A percentile compares a stretch with the other conserved stretches of the same genome.
These are phyloP conservation scores for Cladobotryum mycophilum DNA, from an alignment of 2,329 filamentous ascomycete genomes.

Conservation along the genomic window DNA sequence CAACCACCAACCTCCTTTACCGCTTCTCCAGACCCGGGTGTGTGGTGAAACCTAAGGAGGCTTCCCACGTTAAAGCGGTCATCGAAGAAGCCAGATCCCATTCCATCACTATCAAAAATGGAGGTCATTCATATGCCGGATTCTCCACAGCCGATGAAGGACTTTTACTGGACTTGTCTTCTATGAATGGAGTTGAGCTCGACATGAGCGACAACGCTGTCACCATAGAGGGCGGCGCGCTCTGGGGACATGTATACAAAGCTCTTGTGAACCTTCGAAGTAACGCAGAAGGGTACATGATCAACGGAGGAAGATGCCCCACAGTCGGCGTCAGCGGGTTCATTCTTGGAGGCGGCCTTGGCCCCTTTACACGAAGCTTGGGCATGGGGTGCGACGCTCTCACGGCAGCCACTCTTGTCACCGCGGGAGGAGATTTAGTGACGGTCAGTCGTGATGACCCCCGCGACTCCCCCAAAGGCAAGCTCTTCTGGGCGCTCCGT, in stretches of 20 bases:
- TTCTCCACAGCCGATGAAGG: too few species aligned
- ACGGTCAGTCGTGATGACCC: constrained; percentile 16
- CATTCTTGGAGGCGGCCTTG: constrained; percentile 29
- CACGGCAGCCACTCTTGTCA: constrained; percentile 28
- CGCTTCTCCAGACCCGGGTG: too few species aligned
- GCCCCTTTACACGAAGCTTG: constrained; percentile 23
- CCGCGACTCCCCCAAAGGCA: neutral
- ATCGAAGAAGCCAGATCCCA: too few species aligned
- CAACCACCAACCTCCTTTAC: too few species aligned
- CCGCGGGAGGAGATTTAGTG: constrained; percentile 17
- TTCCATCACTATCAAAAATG: too few species aligned
- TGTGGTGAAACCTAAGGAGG: too few species aligned
- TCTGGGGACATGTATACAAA: constrained; percentile 26
- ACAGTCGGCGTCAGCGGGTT: constrained; percentile 32
- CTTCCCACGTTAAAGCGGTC: too few species aligned
- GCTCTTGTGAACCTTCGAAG: constrained; percentile 15
- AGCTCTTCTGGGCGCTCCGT: neutral
- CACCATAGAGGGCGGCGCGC: too few species aligned
- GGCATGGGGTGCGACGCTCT: constrained; percentile 18
- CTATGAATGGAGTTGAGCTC: too few species aligned
- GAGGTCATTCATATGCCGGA: too few species aligned
- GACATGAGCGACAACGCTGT: too few species aligned
- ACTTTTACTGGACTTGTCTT: too few species aligned
- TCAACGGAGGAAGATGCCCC: constrained; percentile 26
- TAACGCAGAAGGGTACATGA: constrained; percentile 13